These are phyloP conservation scores for Ustulina deusta DNA, from an alignment of 2,329 filamentous ascomycete genomes.

Conservation along the genomic window DNA sequence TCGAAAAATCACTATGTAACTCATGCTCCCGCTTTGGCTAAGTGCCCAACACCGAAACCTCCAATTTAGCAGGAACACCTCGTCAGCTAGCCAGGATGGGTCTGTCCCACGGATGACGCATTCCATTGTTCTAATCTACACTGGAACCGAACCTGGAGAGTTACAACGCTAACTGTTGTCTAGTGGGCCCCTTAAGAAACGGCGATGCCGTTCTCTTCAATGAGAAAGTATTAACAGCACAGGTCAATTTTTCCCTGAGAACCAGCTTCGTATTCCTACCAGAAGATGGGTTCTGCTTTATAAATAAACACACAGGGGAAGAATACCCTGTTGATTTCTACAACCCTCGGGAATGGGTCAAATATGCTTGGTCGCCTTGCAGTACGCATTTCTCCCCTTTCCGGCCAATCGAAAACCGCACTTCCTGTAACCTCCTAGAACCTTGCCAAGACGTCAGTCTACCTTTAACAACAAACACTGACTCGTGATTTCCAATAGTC, in stretches of 20 bases:
- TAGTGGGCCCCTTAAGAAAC: slow-evolving; percentile 84
- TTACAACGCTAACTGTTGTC: slow-evolving; percentile 53
- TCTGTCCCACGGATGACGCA: neutral
- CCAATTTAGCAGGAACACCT: neutral
- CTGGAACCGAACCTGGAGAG: neutral
- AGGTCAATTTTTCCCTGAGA: slow-evolving; percentile 91
- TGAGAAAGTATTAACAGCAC: slow-evolving; percentile 88
- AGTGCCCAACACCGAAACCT: neutral
- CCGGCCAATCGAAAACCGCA: neutral
- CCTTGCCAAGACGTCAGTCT: neutral
- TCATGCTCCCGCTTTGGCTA: neutral
- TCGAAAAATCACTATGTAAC: neutral
- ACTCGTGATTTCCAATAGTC: slow-evolving; percentile 52
- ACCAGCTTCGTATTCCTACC: slow-evolving; percentile 88
- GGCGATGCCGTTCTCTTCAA: slow-evolving; percentile 93
- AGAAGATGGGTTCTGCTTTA: slow-evolving; percentile 87
- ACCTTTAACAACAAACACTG: neutral
- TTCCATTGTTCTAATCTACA: neutral
- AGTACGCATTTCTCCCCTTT: slow-evolving; percentile 44
- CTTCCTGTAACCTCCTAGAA: neutral
- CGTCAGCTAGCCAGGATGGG: neutral
- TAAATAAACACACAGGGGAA: slow-evolving; percentile 84
- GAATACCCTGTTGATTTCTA: slow-evolving; percentile 88
- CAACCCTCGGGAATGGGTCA: slow-evolving; percentile 81
- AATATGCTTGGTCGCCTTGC: slow-evolving; percentile 82